These are phyloP conservation scores for Penicillium sp. DNA, from an alignment of 2,329 filamentous ascomycete genomes.

Conservation along the genomic window DNA sequence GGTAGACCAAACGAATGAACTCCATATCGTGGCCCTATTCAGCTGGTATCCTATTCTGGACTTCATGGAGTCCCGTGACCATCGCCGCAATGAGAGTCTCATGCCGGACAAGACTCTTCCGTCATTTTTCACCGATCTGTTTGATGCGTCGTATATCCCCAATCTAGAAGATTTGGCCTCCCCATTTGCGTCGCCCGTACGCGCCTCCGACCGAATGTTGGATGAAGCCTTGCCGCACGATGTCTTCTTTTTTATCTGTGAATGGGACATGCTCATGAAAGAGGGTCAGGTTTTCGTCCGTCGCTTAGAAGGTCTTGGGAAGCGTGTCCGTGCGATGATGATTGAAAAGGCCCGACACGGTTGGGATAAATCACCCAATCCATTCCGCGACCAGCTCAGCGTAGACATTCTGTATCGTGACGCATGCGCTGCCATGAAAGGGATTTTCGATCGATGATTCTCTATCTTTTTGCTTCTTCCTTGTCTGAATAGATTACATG, in stretches of 20 bases:
- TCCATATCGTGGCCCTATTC: slow-evolving; percentile 57
- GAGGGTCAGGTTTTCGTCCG: slow-evolving; percentile 53
- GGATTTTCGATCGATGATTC: slow-evolving; percentile 37
- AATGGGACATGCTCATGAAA: slow-evolving; percentile 66
- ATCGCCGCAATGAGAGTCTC: slow-evolving; percentile 56
- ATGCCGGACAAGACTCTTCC: slow-evolving; percentile 53
- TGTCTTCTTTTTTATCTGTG: slow-evolving; percentile 62
- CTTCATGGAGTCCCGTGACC: slow-evolving; percentile 59
- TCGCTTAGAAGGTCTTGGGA: slow-evolving; percentile 43
- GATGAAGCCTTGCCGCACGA: slow-evolving; percentile 56
- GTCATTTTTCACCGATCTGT: slow-evolving; percentile 49
- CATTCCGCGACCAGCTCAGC: slow-evolving; percentile 45
- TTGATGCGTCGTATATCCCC: slow-evolving; percentile 50
- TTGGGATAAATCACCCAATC: slow-evolving; percentile 51
- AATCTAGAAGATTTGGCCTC: slow-evolving; percentile 52
- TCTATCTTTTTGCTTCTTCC: not conserved
- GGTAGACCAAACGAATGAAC: slow-evolving; percentile 38
- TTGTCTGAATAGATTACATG: not conserved
- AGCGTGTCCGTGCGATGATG: slow-evolving; percentile 47
- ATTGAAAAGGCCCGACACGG: slow-evolving; percentile 48
- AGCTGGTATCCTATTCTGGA: slow-evolving; percentile 65
- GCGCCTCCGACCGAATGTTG: slow-evolving; percentile 56
- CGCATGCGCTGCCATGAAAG: slow-evolving; percentile 45
- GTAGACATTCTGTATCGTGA: slow-evolving; percentile 45
- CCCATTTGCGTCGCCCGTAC: slow-evolving; percentile 60